Evolutionary conservation across 352 stramenopile genomes (phyloP).

Genomic region (Globisporangium yorkense): DNA sequence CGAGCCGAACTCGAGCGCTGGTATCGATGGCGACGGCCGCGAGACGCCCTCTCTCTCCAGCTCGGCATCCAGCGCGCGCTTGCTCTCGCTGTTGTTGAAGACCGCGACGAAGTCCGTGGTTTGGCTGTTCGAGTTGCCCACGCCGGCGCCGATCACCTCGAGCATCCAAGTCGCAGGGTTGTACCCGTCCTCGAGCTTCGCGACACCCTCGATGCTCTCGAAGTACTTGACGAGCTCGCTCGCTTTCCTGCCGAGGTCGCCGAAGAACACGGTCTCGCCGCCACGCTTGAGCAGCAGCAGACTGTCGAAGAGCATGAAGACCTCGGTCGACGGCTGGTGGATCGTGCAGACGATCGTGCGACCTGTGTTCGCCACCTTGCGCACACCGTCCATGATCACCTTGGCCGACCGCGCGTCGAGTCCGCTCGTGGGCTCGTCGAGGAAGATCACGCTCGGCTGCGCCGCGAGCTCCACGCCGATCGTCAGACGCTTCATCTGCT

Average conservation of each 20-base stretch:
- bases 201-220: constrained; percentile 36
- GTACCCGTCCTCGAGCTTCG: constrained; percentile 32
- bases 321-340: constrained; percentile 63
- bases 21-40: constrained; percentile 8
- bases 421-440: constrained; percentile 44
- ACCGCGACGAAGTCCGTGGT: constrained; percentile 18
- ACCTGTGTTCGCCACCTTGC: constrained; percentile 35
- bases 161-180: constrained; percentile 74
- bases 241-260: background rate
- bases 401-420: constrained; percentile 27
- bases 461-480: constrained; percentile 55
- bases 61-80: constrained; percentile 17
- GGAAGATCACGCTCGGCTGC: constrained; percentile 64
- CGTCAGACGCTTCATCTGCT: constrained; percentile 22
- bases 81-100: constrained; percentile 21
- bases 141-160: constrained; percentile 41
- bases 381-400: constrained; percentile 31
- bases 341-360: constrained; percentile 80
- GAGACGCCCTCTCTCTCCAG: constrained; percentile 22
- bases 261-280: no score
- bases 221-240: constrained; percentile 39
- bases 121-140: constrained; percentile 15
- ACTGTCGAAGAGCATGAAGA: constrained; percentile 74
- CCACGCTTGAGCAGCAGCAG: constrained; percentile 23
- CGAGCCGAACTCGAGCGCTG: constrained; percentile 21